Conservation (phyloP, 179 eudicot species). For the Silene coronaria region DNA sequence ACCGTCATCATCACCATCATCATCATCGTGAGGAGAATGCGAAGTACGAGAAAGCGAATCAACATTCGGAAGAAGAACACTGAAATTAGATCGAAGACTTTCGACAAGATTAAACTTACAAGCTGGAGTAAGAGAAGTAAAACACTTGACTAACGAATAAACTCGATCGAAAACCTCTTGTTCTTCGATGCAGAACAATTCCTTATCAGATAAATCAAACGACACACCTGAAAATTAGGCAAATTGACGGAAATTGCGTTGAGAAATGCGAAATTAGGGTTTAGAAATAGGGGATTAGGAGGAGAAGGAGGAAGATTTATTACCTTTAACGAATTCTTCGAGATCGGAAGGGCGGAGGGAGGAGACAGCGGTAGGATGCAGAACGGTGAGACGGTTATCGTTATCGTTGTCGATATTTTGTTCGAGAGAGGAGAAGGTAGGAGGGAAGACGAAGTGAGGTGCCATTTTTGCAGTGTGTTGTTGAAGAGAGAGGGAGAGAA, state of each 20-base stretch:
- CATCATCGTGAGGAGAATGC: constrained; percentile 24
- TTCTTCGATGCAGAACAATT: constrained; percentile 76
- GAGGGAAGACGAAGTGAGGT: constrained; percentile 68
- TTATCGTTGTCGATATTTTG: constrained; percentile 20
- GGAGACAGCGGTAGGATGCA: constrained; percentile 31
- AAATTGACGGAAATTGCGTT: background rate
- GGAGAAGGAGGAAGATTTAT: background rate
- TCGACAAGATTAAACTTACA: constrained; percentile 70
- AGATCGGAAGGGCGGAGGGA: constrained; percentile 65
- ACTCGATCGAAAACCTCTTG: constrained; percentile 81
- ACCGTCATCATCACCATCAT: constrained; percentile 18
- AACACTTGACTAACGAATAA: constrained; percentile 67
- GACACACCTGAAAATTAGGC: constrained; percentile 48
- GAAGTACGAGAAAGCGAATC: constrained; percentile 53
- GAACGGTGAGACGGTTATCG: constrained; percentile 22
- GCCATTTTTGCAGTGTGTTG: constrained; percentile 40
- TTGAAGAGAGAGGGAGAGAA: constrained; percentile 6
- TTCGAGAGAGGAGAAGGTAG: constrained; percentile 50
- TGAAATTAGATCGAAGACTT: constrained; percentile 67
- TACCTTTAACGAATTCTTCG: constrained; percentile 93
- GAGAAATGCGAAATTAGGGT: constrained; percentile 25
- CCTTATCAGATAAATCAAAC: constrained; percentile 73
- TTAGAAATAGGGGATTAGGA: constrained; percentile 7
- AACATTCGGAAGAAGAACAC: constrained; percentile 81
- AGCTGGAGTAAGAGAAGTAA: constrained; percentile 38